Base-by-base conservation (phyloP, 345 rosid species). In the Fremontodendron californicum region DNA sequence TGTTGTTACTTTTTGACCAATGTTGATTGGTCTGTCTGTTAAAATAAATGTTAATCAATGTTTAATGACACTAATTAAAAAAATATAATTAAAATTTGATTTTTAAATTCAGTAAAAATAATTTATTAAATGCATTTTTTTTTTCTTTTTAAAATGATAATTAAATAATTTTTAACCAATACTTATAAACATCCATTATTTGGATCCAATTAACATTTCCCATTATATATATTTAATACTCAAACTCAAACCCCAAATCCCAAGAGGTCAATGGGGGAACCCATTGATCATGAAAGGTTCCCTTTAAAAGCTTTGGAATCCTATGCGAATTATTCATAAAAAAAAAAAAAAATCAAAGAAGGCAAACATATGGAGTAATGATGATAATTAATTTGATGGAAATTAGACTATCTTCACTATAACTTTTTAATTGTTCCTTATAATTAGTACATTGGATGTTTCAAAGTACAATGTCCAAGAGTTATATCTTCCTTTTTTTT, bases 191-290 rank as follows among this genome's bases (percentile, higher is more conserved):
- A n/a, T n/a, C n/a, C n/a, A n/a, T n/a, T n/a, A n/a, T n/a, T n/a
- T n/a, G n/a, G n/a, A n/a, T n/a, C n/a, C n/a, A 37, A 37, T 40
- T 29, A 49, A 27, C 27, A 49, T 71, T 16, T 0, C 13, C 42
- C 15, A 0, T 37, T 27, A 27, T 45, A 39, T n/a, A 35, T 72
- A 46, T 80, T 70, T 77, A 63, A 6, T 40, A 40, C 9, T n/a
- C n/a, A n/a, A n/a, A n/a, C n/a, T n/a, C n/a, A n/a, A n/a, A n/a
- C n/a, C 68, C 66, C 75, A 45, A 74, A 43, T 52, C 78, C 82
- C 84, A 76, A 74, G 65, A 88, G 84, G 87, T 88, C 88, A 88
- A 86, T 79, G 85, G 84, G 79, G 77, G 72, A 77, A 85, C 80
- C 83, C 85, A 82, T 33, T 1, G 3, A 33, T 33, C 35, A 33